Evolutionary conservation across 768 basidiomycete species (phyloP), one percentile per base, ranked within the genome.

Genomic region (Holtermanniella nyarrowii): DNA sequence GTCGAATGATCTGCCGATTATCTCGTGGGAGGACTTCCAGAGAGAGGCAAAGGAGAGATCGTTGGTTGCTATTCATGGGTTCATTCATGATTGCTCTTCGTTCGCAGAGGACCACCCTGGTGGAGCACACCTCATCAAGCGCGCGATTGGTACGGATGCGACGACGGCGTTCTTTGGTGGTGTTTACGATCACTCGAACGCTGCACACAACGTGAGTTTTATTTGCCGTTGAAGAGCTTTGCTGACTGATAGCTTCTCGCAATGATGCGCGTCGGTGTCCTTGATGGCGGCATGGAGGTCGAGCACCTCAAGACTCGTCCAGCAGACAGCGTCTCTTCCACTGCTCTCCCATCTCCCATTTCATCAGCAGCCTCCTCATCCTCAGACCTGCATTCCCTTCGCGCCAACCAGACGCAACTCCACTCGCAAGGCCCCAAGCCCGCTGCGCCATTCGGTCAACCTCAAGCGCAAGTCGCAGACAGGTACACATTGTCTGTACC

Each of bases 81-180:
- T 88, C 76, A 91, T 96, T 49, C 90, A 93, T 66, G 90, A 93
- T 53, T 83, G 88, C 42, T 77, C 82, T 0, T 73, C 77, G 16
- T 95, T 93, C 75, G 78, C 85, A 52, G 85, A 89, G 41, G 87
- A 93, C 56, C 89, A 95, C 67, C 90, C 90, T 3, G 89, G 90
- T 59, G 90, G 90, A 13, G 80, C 83, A 2, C 86, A 90, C 65
- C 74, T 88, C 23, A 74, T 96, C 53, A 79, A 81, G 59, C 85
- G 86, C 71, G 78, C 84, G 70, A 85, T 90, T 60, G 90, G 90
- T 51, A 86, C 81, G 69, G 90, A 93, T 62, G 89, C 86, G 2
- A 88, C 88, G 2, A 86, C 87, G 0, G 88, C 89, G 4, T 95
- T 93, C 78, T 90, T 93, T 63, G 90, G 90, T 55, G 86, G 85